Conservation (phyloP, 176 grass and related monocot species). For the Oryza rufipogon region DNA sequence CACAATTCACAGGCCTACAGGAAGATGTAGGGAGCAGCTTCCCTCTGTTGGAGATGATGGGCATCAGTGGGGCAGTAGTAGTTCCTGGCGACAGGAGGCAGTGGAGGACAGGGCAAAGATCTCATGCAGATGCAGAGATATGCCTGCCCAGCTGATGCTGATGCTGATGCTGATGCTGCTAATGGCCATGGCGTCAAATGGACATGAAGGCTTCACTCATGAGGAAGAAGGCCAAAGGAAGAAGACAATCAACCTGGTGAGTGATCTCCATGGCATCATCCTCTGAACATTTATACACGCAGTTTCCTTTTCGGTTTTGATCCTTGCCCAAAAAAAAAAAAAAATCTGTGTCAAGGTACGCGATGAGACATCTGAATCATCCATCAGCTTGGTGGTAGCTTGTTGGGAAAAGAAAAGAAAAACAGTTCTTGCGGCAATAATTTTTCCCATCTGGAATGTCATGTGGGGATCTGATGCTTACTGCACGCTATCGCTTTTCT, state of each 20-base stretch:
- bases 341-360: background rate
- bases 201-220: background rate
- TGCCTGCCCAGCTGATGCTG: background rate
- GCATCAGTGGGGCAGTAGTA: background rate
- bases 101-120: constrained; percentile 21
- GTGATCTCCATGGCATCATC: background rate
- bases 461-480: background rate
- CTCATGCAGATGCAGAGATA: constrained; percentile 11
- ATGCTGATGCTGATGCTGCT: background rate
- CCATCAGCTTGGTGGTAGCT: background rate
- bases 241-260: background rate
- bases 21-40: background rate
- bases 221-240: background rate
- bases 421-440: background rate
- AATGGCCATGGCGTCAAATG: constrained; percentile 8
- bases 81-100: background rate
- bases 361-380: background rate
- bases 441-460: background rate
- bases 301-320: background rate
- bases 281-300: background rate
- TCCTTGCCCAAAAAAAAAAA: background rate
- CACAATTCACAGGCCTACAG: background rate
- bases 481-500: background rate
- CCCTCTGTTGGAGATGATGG: background rate
- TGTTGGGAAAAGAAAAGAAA: background rate